These are phyloP conservation scores for Trichoderma polysporum DNA, from an alignment of 2,329 filamentous ascomycete genomes.

Conservation along the genomic window DNA sequence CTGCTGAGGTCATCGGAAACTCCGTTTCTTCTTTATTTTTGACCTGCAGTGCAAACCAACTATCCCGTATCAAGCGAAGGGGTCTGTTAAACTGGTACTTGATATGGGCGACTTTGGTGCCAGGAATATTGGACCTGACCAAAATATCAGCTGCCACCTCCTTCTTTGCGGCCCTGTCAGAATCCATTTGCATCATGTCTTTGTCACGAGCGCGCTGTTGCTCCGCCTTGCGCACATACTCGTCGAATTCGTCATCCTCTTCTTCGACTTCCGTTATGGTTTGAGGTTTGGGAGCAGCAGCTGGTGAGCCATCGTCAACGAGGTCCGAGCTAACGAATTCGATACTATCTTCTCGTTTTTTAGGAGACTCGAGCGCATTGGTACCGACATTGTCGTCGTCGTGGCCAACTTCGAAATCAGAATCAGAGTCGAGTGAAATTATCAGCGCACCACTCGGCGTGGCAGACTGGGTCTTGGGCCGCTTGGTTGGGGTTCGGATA, in stretches of 20 bases:
- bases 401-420: not conserved
- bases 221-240: slow-evolving; percentile 46
- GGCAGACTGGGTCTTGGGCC: not conserved
- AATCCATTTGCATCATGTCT: slow-evolving; percentile 25
- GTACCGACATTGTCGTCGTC: slow-evolving; percentile 19
- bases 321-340: slow-evolving; percentile 28
- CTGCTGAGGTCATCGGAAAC: slow-evolving; percentile 43
- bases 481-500: slow-evolving; percentile 11
- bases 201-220: slow-evolving; percentile 32
- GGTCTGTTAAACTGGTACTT: slow-evolving; percentile 66
- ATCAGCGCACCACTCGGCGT: slow-evolving; percentile 24
- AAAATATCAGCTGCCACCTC: slow-evolving; percentile 34
- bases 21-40: slow-evolving; percentile 36
- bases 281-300: not conserved
- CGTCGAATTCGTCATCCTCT: slow-evolving; percentile 41
- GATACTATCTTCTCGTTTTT: slow-evolving; percentile 26
- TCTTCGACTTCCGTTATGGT: not conserved
- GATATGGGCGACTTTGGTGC: slow-evolving; percentile 56
- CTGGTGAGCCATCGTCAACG: not conserved
- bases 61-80: slow-evolving; percentile 64
- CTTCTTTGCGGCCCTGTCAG: slow-evolving; percentile 27
- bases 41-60: slow-evolving; percentile 66
- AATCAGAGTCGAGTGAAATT: slow-evolving; percentile 36
- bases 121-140: slow-evolving; percentile 63
- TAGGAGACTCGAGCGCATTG: not conserved